phyloP scores from a whole-genome alignment of 2,329 filamentous ascomycete species.

The Neurospora crassa region DNA sequence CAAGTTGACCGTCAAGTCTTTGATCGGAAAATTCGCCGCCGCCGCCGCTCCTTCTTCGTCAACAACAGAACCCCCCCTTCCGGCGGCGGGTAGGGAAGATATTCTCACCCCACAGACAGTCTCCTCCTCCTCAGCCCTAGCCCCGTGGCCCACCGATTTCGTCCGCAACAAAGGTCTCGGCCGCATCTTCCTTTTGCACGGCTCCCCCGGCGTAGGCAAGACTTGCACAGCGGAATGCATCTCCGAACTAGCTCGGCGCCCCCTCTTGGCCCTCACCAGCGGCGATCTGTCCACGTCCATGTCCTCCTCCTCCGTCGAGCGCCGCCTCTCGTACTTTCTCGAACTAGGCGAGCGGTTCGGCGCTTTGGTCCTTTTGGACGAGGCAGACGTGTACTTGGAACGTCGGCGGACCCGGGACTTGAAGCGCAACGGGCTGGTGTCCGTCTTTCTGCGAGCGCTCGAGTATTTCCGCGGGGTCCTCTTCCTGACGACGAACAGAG shows the following conservation, averaged over 20 bases:
- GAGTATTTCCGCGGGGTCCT: constrained; percentile 42
- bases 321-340: constrained; percentile 37
- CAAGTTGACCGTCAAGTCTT: constrained; percentile 36
- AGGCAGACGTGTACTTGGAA: constrained; percentile 52
- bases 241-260: constrained; percentile 39
- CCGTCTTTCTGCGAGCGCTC: constrained; percentile 38
- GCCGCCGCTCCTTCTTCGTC: neutral
- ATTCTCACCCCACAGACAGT: constrained; percentile 8
- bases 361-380: constrained; percentile 46
- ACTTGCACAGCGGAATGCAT: constrained; percentile 47
- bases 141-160: constrained; percentile 37
- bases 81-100: neutral
- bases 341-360: constrained; percentile 38
- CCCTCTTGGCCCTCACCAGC: constrained; percentile 40
- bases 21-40: constrained; percentile 36
- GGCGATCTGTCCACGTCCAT: constrained; percentile 35
- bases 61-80: too few relatives aligned
- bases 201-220: constrained; percentile 46
- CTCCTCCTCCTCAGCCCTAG: constrained; percentile 26
- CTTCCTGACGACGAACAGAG: constrained; percentile 42
- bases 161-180: constrained; percentile 41
- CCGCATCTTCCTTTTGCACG: constrained; percentile 41
- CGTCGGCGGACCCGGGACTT: constrained; percentile 31
- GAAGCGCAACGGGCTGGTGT: constrained; percentile 36
- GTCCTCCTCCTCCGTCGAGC: constrained; percentile 27